Conservation (phyloP, 2,329 filamentous ascomycete species). For the Aspergillus calidoustus region DNA sequence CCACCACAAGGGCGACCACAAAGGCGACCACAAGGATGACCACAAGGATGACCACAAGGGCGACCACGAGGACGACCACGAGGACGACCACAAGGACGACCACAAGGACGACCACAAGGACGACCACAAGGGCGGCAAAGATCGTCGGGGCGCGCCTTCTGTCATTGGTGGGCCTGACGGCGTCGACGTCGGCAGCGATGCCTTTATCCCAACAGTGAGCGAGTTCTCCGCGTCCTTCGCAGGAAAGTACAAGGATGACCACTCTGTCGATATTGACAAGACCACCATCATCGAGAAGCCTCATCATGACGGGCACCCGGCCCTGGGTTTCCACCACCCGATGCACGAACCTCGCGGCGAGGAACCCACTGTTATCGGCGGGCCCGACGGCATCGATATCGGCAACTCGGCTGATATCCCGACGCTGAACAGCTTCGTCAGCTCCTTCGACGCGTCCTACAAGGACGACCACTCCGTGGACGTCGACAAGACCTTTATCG, state of each 20-base stretch:
- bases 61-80: too few species aligned
- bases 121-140: constrained; percentile 12
- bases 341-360: not conserved
- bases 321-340: not conserved
- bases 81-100: constrained; percentile 24
- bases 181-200: constrained; percentile 12
- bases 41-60: too few species aligned
- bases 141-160: not conserved
- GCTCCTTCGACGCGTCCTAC: constrained; percentile 23
- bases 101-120: constrained; percentile 20
- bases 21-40: constrained; percentile 9
- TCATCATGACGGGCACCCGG: not conserved
- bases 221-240: not conserved
- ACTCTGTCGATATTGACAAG: constrained; percentile 9
- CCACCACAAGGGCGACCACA: not conserved
- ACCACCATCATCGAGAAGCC: constrained; percentile 1
- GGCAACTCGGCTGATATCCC: constrained; percentile 16
- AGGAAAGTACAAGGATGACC: constrained; percentile 15
- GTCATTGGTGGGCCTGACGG: constrained; percentile 6
- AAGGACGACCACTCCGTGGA: constrained; percentile 33
- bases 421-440: constrained; percentile 18
- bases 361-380: not conserved
- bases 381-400: constrained; percentile 13
- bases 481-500: not conserved
- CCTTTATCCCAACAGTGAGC: not conserved